Evolutionary conservation across 306 rosid species (phyloP), one percentile per base, ranked within the genome.

Genomic region (Quercus ilex): DNA sequence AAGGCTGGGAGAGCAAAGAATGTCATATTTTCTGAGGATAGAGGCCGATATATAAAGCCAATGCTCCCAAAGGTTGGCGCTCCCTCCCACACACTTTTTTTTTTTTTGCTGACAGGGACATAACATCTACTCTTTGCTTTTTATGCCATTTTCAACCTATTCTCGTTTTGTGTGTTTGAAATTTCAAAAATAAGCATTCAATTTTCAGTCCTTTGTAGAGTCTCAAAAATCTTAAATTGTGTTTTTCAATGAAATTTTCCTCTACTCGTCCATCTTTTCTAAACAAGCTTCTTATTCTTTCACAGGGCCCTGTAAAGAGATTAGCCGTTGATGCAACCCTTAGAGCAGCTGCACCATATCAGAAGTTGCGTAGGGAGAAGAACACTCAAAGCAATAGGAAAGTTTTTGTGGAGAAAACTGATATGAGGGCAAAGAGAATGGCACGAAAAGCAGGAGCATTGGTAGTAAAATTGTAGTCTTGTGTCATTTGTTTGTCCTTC

Each of bases 1-100:
- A 95, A 80, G 89, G 99, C 99, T 73, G 99, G 99, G 56, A 88
- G 99, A 84, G 97, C 98, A n/a, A 95, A 92, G 87, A 95, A 95
- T 86, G 96, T 95, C 57, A 95, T 95, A 46, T 95, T 95, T 89
- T 95, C 99, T 2, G 99, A 95, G 86, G 99, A 95, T 77, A 92
- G 99, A 86, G 99, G 99, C 30, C 87, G 99, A 70, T 95, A 95
- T 80, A 89, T 94, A 74, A 94, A 94, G 82, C 97, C 99, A 78
- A 94, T 94, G 99, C 90, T 94, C 76, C 99, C 99, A 31, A 94
- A 94, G 90, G 99, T 91, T 68, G 30, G 81, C 67, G 25, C 80
- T 58, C 64, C 75, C 63, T 35, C 46, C 69, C 60, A 71, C 74
- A 23, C 73, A 59, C 19, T 51, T 70, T 78, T 14, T 70, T 55